phyloP scores from a whole-genome alignment of 495 filamentous ascomycete genomes.

The Penicillium simplicissimum region DNA sequence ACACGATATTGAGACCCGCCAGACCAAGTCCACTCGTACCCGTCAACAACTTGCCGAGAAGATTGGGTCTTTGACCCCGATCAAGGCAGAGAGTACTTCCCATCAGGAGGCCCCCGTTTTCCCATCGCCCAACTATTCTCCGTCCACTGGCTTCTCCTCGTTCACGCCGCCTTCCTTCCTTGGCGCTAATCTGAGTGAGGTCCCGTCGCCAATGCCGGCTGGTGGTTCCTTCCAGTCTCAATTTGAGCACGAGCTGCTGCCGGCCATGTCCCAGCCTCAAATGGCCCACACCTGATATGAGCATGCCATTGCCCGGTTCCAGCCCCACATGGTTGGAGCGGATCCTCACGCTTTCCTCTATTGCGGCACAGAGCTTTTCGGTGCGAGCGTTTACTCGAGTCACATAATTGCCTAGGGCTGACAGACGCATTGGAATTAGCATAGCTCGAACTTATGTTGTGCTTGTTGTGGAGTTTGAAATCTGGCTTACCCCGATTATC shows the following conservation, averaged over 20 bases:
- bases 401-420: too few species aligned
- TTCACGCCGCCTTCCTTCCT: constrained; percentile 54
- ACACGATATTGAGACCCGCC: too few species aligned
- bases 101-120: constrained; percentile 40
- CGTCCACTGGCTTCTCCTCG: constrained; percentile 44
- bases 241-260: constrained; percentile 48
- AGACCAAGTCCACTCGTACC: constrained; percentile 59
- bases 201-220: constrained; percentile 46
- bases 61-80: constrained; percentile 34
- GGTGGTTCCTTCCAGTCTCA: constrained; percentile 46
- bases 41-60: constrained; percentile 50
- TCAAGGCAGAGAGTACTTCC: constrained; percentile 3
- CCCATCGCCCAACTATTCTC: constrained; percentile 41
- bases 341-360: too few species aligned
- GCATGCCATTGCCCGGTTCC: constrained; percentile 29
- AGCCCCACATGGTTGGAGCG: constrained; percentile 25
- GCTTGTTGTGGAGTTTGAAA: too few species aligned
- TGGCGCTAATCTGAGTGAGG: constrained; percentile 43
- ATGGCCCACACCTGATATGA: constrained; percentile 30
- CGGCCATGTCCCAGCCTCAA: constrained; percentile 34
- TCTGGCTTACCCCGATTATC: too few species aligned
- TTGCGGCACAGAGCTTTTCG: too few species aligned
- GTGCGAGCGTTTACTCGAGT: too few species aligned
- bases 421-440: too few species aligned
- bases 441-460: too few species aligned